These are phyloP conservation scores for Gentiana straminea DNA, from an alignment of 257 asterid species.

Conservation along the genomic window DNA sequence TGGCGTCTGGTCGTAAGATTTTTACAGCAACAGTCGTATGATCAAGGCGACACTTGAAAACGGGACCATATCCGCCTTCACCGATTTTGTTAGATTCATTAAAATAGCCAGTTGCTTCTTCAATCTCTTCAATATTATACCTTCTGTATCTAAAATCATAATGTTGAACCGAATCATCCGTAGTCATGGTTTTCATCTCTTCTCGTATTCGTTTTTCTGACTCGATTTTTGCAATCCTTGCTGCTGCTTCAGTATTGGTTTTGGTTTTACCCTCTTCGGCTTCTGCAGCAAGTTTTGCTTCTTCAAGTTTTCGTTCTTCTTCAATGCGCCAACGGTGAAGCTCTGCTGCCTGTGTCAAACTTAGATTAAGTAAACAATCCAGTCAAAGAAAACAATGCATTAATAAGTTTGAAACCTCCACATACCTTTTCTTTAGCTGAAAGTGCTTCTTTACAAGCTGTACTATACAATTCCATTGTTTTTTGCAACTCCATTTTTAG, in stretches of 20 bases:
- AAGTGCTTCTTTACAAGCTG: constrained; percentile 72
- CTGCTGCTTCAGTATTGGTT: constrained; percentile 35
- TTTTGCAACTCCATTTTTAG: constrained; percentile 65
- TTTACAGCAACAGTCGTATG: constrained; percentile 76
- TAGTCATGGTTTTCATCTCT: constrained; percentile 32
- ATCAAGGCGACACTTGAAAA: constrained; percentile 70
- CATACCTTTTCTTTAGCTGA: constrained; percentile 67
- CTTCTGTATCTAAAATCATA: constrained; percentile 36
- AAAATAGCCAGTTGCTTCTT: constrained; percentile 61
- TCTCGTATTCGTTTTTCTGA: constrained; percentile 28
- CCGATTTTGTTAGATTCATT: constrained; percentile 49
- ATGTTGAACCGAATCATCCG: constrained; percentile 5
- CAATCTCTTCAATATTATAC: constrained; percentile 74
- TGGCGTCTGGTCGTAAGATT: constrained; percentile 79
- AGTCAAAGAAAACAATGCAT: too few species aligned
- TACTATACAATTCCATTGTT: constrained; percentile 77
- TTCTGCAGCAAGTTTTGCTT: constrained; percentile 36
- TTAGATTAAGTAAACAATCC: background rate
- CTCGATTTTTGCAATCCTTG: constrained; percentile 32
- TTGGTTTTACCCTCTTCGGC: constrained; percentile 26
- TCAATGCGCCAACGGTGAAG: constrained; percentile 63
- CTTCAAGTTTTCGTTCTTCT: constrained; percentile 60
- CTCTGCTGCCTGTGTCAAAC: constrained; percentile 49
- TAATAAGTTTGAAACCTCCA: background rate
- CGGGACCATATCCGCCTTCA: constrained; percentile 97